Evolutionary conservation across 495 filamentous ascomycete species (phyloP), one percentile per base, ranked within the genome.

Genomic region (Lasiosphaeriaceae sp.): DNA sequence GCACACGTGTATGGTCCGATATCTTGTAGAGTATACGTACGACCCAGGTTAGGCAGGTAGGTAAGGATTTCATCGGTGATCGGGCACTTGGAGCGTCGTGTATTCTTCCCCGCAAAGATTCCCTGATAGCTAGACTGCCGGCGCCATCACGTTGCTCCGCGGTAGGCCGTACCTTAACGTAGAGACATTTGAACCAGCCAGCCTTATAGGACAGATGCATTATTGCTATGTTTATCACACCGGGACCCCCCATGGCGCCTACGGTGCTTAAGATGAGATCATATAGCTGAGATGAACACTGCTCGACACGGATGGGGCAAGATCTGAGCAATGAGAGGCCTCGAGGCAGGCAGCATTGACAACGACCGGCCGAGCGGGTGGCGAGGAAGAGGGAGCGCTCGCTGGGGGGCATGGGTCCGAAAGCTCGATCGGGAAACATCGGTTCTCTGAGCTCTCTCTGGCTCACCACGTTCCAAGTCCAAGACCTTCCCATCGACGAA

Each of bases 301-400:
- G 16, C 34, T 51, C 54, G 46, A 56, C 46, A 56, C 49, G 41
- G 55, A 52, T 31, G 50, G 44, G 29, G 46, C 31, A 35, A 34
- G 48, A 23, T 12, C 44, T 37, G 56, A 55, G 55, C 54, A 63
- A 57, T 60, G 48, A 53, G 56, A 62, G 45, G 45, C 45, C 52
- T 41, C 21, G 22, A 26, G n/a, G 19, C 17, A 48, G 45, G 52
- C 21, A 61, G 54, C 55, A 59, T 64, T 51, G 61, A 65, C 48
- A 16, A 59, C 54, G 53, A 26, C 41, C 59, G 61, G 66, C 56
- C 58, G 57, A 61, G 46, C 58, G 55, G 61, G 59, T 58, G 57
- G 61, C 56, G 50, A 57, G 47, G 54, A 52, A 16, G 17, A 43
- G 39, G 39, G 12, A 43, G 39, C 2, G 39, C 5, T 11, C 39